Evolutionary conservation across 2,329 filamentous ascomycete species (phyloP).

Genomic region (Aspergillus pseudoviridinutans): DNA sequence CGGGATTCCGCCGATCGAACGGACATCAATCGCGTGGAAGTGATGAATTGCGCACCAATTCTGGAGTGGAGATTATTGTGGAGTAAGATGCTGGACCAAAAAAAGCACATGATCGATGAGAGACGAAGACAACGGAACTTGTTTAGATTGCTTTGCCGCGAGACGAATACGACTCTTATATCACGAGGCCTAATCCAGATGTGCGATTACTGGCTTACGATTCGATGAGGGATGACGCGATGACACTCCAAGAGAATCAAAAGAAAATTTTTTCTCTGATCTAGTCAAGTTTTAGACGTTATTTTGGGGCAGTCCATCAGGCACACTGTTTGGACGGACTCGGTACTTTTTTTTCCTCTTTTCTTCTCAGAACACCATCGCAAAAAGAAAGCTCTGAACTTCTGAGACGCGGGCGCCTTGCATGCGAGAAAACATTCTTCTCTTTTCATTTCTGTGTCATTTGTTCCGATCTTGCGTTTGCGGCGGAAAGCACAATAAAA

Average conservation of each 20-base stretch:
- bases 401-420: conserved; percentile 24
- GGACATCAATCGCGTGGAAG: conserved; percentile 60
- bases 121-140: conserved; percentile 31
- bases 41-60: conserved; percentile 59
- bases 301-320: conserved; percentile 39
- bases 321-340: conserved; percentile 29
- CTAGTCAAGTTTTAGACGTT: conserved; percentile 41
- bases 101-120: conserved; percentile 19
- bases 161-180: conserved; percentile 41
- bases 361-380: conserved; percentile 28
- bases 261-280: conserved; percentile 38
- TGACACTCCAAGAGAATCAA: conserved; percentile 39
- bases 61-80: conserved; percentile 60
- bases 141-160: conserved; percentile 38
- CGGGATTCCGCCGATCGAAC: conserved; percentile 57
- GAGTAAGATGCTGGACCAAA: conserved; percentile 47
- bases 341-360: conserved; percentile 22
- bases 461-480: conserved; percentile 15
- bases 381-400: conserved; percentile 23
- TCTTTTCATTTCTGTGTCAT: conserved; percentile 5
- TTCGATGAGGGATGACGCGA: conserved; percentile 48
- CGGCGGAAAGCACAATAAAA: conserved; percentile 20
- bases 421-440: conserved; percentile 18
- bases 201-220: conserved; percentile 42
- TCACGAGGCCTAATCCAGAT: conserved; percentile 37